Evolutionary conservation across 371 early-diverging fungal species (phyloP), one percentile per base, ranked within the genome.

Genomic region (Mucor irregularis): DNA sequence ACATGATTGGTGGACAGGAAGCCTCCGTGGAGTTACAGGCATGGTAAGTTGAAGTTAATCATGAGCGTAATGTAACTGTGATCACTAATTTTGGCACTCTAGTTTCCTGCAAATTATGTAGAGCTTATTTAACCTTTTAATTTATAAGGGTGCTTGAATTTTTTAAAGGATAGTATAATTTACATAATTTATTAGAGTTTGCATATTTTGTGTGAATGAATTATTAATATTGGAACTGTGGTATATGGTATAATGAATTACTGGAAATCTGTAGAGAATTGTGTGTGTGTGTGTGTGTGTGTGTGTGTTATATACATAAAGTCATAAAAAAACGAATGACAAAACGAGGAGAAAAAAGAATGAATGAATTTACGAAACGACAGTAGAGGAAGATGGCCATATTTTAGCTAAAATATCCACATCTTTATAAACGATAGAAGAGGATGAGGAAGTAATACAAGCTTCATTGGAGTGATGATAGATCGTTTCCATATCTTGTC

Each of bases 1-100:
- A 16, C 79, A 91, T 55, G 89, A 89, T 64, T 92, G 93, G 93
- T 92, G 93, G 93, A 81, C 80, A 26, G 93, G 93, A 14, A 73
- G 43, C 43, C 68, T 78, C 30, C 75, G 84, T 40, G 87, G 85
- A 16, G 58, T 68, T 37, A 71, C 69, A 53, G 93, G 93, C 25
- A 62, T 71, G 10, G 82, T 82, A 78, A 78, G 74, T 75, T 33
- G 30, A 22, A 7, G 4, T n/a, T n/a, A n/a, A n/a, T n/a, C n/a
- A n/a, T n/a, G n/a, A n/a, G n/a, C n/a, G n/a, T n/a, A n/a, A n/a
- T n/a, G n/a, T n/a, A n/a, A n/a, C n/a, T n/a, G n/a, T n/a, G n/a
- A n/a, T 13, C 24, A 34, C 24, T 38, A 37, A 49, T 34, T 16
- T 38, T 46, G n/a, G n/a, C n/a, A 43, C 40, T 42, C 22, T 69